phyloP scores from a whole-genome alignment of 768 basidiomycete genomes.

The Kwoniella heveanensis region DNA sequence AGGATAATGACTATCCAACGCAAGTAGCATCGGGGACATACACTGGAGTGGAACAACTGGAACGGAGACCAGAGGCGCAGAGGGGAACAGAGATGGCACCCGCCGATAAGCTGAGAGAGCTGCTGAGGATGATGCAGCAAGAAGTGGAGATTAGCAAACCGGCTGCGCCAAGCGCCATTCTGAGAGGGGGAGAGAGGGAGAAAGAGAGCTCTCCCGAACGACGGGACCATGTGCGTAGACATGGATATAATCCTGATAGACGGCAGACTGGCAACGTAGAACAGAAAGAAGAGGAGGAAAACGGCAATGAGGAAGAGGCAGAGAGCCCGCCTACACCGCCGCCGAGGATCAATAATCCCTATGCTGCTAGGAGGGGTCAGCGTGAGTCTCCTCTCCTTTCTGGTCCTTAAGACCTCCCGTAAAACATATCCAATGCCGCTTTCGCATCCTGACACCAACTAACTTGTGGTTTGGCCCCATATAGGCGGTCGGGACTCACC shows the following conservation, averaged over 20 bases:
- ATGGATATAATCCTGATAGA: not conserved
- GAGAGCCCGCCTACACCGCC: constrained; percentile 50
- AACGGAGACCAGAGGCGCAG: constrained; percentile 1
- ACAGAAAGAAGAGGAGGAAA: constrained; percentile 1
- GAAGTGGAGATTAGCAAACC: constrained; percentile 12
- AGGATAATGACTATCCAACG: constrained; percentile 1
- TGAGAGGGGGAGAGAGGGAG: no score
- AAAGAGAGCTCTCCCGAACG: not conserved
- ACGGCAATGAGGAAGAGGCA: constrained; percentile 19
- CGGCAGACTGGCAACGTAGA: not conserved
- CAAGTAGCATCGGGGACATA: no score
- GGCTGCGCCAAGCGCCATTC: no score
- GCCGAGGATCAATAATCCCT: constrained; percentile 36
- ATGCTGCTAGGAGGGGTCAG: constrained; percentile 19
- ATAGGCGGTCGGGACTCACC: constrained; percentile 7
- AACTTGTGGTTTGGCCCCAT: not conserved
- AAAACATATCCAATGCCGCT: no score
- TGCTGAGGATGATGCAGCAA: constrained; percentile 32
- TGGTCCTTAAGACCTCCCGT: no score
- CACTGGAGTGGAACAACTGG: no score
- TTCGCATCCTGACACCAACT: no score
- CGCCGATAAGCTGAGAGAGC: constrained; percentile 24
- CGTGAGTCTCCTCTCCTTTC: no score
- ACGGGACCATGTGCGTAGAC: not conserved
- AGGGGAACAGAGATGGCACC: constrained; percentile 19